These are phyloP conservation scores for Colletotrichum sp. DNA, from an alignment of 2,329 filamentous ascomycete species.

Conservation along the genomic window DNA sequence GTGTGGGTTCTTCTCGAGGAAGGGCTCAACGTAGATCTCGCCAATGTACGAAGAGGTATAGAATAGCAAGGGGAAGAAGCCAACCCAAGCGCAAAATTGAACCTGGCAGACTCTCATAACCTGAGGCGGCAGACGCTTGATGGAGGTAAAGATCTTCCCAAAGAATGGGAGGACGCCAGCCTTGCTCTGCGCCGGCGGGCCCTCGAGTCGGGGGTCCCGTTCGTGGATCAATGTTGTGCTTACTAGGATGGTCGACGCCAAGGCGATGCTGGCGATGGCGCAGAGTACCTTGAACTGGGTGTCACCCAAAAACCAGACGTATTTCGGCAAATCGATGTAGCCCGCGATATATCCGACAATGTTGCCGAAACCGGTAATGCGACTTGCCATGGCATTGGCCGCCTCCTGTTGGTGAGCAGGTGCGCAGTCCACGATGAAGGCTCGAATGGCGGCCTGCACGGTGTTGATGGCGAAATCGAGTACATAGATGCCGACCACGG, in stretches of 20 bases:
- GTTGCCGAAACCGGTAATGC: constrained; percentile 85
- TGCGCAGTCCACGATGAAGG: constrained; percentile 92
- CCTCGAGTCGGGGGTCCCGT: constrained; percentile 78
- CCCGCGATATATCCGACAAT: constrained; percentile 90
- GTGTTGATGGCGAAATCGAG: constrained; percentile 96
- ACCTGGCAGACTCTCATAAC: constrained; percentile 82
- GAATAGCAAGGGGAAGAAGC: constrained; percentile 94
- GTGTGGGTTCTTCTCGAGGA: constrained; percentile 76
- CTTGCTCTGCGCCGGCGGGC: constrained; percentile 61
- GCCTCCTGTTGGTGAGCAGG: constrained; percentile 92
- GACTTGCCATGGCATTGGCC: constrained; percentile 93
- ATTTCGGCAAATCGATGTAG: constrained; percentile 77
- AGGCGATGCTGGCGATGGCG: constrained; percentile 78
- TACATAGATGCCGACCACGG: constrained; percentile 86
- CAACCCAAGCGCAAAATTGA: constrained; percentile 89
- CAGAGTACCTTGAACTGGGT: constrained; percentile 95
- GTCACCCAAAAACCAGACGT: constrained; percentile 80
- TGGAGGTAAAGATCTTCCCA: constrained; percentile 74
- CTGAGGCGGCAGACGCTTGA: constrained; percentile 80
- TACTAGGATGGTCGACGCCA: constrained; percentile 71
- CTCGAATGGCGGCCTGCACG: constrained; percentile 90
- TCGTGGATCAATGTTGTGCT: constrained; percentile 76
- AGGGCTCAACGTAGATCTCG: constrained; percentile 89
- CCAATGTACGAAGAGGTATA: constrained; percentile 95
- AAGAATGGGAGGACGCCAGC: constrained; percentile 81